These are phyloP conservation scores for Sclerotinia sclerotiorum DNA, from an alignment of 2,329 filamentous ascomycete species.

Conservation along the genomic window DNA sequence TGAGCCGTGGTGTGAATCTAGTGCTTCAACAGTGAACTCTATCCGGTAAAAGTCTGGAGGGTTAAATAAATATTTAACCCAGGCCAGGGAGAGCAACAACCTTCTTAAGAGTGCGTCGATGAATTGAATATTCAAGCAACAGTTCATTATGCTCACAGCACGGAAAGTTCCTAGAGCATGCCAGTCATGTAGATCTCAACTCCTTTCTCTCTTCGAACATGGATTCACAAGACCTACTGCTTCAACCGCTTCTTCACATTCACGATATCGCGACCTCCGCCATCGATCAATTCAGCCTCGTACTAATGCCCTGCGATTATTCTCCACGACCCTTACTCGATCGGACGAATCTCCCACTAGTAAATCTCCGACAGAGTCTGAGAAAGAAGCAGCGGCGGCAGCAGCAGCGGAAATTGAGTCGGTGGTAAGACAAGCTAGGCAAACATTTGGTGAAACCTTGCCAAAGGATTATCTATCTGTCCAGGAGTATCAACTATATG, in stretches of 20 bases:
- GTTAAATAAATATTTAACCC: neutral
- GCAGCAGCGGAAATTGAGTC: conserved; percentile 52
- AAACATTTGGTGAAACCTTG: conserved; percentile 73
- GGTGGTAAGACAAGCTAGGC: conserved; percentile 68
- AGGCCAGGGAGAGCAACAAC: neutral
- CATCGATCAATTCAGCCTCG: conserved; percentile 26
- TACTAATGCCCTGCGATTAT: conserved; percentile 24
- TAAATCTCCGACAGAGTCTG: neutral
- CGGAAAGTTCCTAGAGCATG: conserved; percentile 38
- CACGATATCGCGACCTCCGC: conserved; percentile 21
- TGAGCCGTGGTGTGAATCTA: neutral
- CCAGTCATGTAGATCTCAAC: conserved; percentile 41
- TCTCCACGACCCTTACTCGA: conserved; percentile 29
- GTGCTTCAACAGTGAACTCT: neutral
- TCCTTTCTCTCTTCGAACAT: conserved; percentile 40
- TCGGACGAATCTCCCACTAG: conserved; percentile 21
- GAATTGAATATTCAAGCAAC: neutral
- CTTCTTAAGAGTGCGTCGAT: neutral
- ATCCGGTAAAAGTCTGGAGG: neutral
- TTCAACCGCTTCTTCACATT: conserved; percentile 19
- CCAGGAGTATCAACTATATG: conserved; percentile 73
- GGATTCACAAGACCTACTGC: conserved; percentile 37
- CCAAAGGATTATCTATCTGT: conserved; percentile 68
- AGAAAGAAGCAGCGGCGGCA: neutral
- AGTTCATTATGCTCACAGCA: conserved; percentile 35